Base-by-base conservation (phyloP, 2,329 filamentous ascomycete genomes). In the Talaromyces sp. region DNA sequence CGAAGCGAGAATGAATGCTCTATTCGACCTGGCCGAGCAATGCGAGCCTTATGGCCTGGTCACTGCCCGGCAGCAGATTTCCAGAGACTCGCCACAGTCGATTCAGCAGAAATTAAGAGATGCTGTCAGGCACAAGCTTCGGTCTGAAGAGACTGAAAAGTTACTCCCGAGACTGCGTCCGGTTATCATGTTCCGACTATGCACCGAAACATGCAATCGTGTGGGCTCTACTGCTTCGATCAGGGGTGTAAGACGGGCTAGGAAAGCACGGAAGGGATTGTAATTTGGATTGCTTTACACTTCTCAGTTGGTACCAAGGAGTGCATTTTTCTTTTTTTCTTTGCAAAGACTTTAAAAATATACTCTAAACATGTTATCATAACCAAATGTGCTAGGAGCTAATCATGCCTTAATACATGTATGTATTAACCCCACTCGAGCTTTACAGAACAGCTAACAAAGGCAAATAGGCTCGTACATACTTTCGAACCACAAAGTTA, bases 151-250 rank as follows among this genome's bases (percentile, higher is more conserved):
- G 16, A 31, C 28, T 14, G 42, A 57, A 2, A 9, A 27, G 6
- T 33, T 58, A 16, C 30, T 51, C 16, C 5, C n/a, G 36, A 28
- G 56, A 23, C 30, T 51, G 9, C 30, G 33, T 58, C 56, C 56
- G 12, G 56, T 58, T 6, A 51, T 58, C 42, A 58, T 58, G 56
- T 58, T 58, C 47, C 56, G 56, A 50, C 56, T 58, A 8, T 58
- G 56, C 23, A 58, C 42, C 4, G n/a, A 58, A n/a, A 52, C 52
- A 44, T 58, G 56, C 33, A 58, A 58, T 58, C 56, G 33, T 52
- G 30, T 58, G 18, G 42, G 18, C 16, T 23, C 56, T 57, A 53
- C 50, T 53, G 50, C 50, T 53, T 53, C 50, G 27, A 3, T 30
- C 30, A 53, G 2, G 27, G 50, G 27, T n/a, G 3, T 53, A 9